Evolutionary conservation across 139 green algal genomes (phyloP).

Genomic region (Coelastrella sp.): DNA sequence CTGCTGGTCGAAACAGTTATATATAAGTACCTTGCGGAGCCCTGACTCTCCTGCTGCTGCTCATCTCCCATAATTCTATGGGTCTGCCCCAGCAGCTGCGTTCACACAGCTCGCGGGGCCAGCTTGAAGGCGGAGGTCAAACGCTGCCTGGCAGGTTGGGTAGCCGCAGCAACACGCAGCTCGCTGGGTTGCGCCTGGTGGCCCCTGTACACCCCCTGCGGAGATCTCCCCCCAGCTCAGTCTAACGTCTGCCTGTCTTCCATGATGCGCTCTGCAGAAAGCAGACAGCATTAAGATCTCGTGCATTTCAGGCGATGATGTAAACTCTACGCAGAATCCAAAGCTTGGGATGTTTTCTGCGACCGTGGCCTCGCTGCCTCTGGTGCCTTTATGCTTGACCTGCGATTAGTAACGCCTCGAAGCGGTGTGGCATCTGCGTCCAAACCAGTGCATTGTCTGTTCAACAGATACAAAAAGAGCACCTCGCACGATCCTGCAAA

Average conservation of each 20-base stretch:
- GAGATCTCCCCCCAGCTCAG: conserved; percentile 9
- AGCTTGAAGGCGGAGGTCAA: conserved; percentile 8
- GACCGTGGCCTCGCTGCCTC: too few relatives aligned
- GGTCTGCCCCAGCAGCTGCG: conserved; percentile 7
- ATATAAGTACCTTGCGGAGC: background rate
- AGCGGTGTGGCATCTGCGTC: too few relatives aligned
- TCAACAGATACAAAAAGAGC: too few relatives aligned
- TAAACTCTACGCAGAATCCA: too few relatives aligned
- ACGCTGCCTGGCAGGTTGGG: conserved; percentile 4
- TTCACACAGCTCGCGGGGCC: conserved; percentile 2
- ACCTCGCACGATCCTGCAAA: too few relatives aligned
- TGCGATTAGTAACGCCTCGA: too few relatives aligned
- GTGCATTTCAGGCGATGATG: too few relatives aligned
- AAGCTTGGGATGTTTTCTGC: too few relatives aligned
- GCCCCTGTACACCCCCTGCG: background rate
- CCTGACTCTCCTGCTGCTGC: conserved; percentile 6
- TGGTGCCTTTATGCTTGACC: too few relatives aligned
- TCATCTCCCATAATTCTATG: conserved; percentile 14
- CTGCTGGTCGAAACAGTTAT: background rate
- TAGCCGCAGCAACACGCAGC: conserved; percentile 2
- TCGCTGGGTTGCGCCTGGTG: background rate
- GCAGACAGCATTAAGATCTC: background rate
- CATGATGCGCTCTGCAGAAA: background rate
- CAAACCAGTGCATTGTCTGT: too few relatives aligned
- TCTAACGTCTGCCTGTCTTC: conserved; percentile 1